Conservation (phyloP, 208 protist genomes). For the Acanthamoeba culbertsoni region DNA sequence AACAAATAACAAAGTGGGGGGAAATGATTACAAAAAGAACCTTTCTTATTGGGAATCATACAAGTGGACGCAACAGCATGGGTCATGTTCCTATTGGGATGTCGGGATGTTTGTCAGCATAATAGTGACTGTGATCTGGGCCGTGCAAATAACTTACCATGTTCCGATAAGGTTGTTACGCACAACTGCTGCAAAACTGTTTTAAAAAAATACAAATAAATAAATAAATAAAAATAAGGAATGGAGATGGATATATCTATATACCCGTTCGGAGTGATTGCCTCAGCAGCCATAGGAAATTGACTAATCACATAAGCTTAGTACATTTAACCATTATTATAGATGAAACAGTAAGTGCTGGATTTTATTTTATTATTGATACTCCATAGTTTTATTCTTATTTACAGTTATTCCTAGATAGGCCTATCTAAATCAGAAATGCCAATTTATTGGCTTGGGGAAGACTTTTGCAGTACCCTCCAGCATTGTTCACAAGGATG, state of each 20-base stretch:
- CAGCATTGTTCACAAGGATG: conserved; percentile 31
- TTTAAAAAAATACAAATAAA: too few relatives aligned
- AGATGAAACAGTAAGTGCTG: not conserved
- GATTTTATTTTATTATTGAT: too few relatives aligned
- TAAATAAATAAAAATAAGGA: not conserved
- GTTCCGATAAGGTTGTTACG: conserved; percentile 56
- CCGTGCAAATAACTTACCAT: not conserved
- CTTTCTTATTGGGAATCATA: conserved; percentile 52
- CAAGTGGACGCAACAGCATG: conserved; percentile 12
- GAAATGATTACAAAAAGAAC: too few relatives aligned
- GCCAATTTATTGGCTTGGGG: too few relatives aligned
- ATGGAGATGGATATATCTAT: not conserved
- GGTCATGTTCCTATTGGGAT: conserved; percentile 15
- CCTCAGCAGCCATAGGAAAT: conserved; percentile 25
- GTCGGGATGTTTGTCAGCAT: too few relatives aligned
- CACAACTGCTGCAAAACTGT: conserved; percentile 33
- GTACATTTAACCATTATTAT: not conserved
- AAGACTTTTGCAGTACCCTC: not conserved
- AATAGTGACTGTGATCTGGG: not conserved
- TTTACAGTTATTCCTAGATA: too few relatives aligned
- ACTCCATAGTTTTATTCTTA: too few relatives aligned
- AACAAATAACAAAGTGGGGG: not conserved
- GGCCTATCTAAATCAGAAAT: too few relatives aligned
- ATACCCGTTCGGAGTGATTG: conserved; percentile 29
- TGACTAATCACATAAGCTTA: not conserved